Percentiles rank a stretch among this genome's conserved stretches.
These are phyloP conservation scores for Trametes gibbosa DNA, from an alignment of 768 basidiomycete genomes.

Conservation along the genomic window DNA sequence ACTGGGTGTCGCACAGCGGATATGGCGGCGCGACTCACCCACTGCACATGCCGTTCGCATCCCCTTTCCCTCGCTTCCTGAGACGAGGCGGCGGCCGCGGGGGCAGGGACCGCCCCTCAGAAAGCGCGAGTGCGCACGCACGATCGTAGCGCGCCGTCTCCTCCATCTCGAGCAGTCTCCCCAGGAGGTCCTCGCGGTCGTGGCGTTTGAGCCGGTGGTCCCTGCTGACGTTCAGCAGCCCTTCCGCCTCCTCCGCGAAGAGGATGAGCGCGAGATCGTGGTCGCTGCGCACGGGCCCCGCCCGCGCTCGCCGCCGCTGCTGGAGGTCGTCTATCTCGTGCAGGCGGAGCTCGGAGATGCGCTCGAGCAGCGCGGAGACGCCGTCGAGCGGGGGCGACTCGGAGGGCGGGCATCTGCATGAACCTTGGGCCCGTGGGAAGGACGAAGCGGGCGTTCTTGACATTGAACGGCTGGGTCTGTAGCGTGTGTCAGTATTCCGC, in stretches of 20 bases:
- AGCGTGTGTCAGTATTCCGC: no score
- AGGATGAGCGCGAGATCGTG: slow-evolving; percentile 21
- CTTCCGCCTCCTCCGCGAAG: slow-evolving; percentile 23
- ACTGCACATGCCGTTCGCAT: background rate
- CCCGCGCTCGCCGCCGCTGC: background rate
- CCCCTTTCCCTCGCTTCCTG: background rate
- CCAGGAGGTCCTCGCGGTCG: slow-evolving; percentile 8
- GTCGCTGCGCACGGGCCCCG: slow-evolving; percentile 6
- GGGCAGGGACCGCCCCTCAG: slow-evolving; percentile 19
- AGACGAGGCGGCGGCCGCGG: background rate
- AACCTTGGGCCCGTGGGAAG: no score
- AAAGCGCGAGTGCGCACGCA: slow-evolving; percentile 20
- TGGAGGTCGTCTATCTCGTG: background rate
- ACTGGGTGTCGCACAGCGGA: background rate
- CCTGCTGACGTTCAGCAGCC: slow-evolving; percentile 9
- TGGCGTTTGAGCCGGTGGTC: background rate
- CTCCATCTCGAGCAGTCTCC: slow-evolving; percentile 22
- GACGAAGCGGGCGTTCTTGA: background rate
- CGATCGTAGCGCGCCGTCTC: slow-evolving; percentile 23
- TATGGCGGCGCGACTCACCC: background rate
- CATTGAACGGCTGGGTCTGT: no score
- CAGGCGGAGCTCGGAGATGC: background rate
- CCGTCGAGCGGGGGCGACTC: background rate
- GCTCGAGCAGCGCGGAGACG: background rate
- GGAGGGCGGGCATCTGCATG: background rate